Percentiles rank a stretch among this genome's conserved stretches.
These are phyloP conservation scores for Limnanthes douglasii DNA, from an alignment of 345 rosid genomes.

Conservation along the genomic window DNA sequence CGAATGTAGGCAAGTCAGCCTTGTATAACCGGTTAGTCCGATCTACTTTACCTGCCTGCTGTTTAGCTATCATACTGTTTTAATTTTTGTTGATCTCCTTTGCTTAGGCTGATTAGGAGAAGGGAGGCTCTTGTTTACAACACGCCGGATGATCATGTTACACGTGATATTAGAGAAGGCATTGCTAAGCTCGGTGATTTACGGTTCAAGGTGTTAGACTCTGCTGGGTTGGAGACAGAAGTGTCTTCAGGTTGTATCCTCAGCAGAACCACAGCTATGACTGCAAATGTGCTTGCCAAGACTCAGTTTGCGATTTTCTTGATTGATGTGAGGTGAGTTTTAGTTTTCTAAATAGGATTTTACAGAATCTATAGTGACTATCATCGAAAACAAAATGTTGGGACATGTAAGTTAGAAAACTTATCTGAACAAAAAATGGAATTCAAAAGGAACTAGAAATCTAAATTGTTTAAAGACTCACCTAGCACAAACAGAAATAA, in stretches of 20 bases:
- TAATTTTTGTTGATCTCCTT: too few species aligned
- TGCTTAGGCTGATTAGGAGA: conserved; percentile 62
- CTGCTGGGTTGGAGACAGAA: conserved; percentile 94
- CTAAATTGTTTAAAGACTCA: too few species aligned
- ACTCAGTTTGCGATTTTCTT: conserved; percentile 73
- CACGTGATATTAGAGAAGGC: conserved; percentile 90
- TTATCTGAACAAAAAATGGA: too few species aligned
- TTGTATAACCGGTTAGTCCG: conserved; percentile 61
- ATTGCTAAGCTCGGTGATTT: conserved; percentile 78
- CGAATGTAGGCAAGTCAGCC: conserved; percentile 95
- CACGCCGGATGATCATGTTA: conserved; percentile 89
- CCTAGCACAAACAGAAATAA: too few species aligned
- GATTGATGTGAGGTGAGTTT: conserved; percentile 57
- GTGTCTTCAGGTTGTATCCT: conserved; percentile 82
- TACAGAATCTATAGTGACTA: too few species aligned
- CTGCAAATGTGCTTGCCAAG: conserved; percentile 66
- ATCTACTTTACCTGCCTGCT: too few species aligned
- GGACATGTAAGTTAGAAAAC: too few species aligned
- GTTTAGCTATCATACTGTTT: too few species aligned
- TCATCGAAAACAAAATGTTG: too few species aligned
- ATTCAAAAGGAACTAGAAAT: too few species aligned
- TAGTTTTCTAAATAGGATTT: too few species aligned
- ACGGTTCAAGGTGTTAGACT: conserved; percentile 76
- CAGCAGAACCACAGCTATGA: conserved; percentile 69
- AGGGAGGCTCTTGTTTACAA: conserved; percentile 92